Base-by-base conservation (phyloP, 305 asterid genomes). In the Andrographis paniculata region DNA sequence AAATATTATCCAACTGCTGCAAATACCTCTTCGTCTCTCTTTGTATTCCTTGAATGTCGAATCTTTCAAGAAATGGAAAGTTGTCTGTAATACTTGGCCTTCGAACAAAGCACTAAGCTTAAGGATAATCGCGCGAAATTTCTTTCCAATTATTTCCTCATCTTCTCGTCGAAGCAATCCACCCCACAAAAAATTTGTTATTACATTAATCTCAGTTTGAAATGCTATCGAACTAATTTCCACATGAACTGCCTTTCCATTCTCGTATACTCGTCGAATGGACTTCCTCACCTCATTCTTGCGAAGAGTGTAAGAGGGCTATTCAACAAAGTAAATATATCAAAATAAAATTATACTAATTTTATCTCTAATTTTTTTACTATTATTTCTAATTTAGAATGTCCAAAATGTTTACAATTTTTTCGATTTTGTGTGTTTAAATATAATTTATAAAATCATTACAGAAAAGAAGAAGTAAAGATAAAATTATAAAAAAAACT, bases 31-130 rank as follows among this genome's bases (percentile, higher is more conserved):
- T 43, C 59, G 60, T 53, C 28, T 65, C 47, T 45, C 44, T 49
- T 48, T 18, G 55, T 1, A 62, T 35, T 6, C 82, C 71, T 50
- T 75, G 79, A 15, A 75, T 14, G 28, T 75, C 79, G 20, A 71
- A 60, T 56, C 55, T 40, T 1, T 71, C 58, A 17, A 75, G 46
- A 10, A 50, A 22, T 0, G 77, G 77, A 49, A 71, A 72, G 47
- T 65, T 62, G 67, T 76, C 79, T 0, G 77, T 68, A 12, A 68
- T 15, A 42, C 72, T 76, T 2, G 75, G 74, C 57, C 49, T 61
- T 4, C 62, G 6, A 72, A 0, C 6, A 52, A 3, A 10, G 24
- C 64, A 0, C 50, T 0, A 0, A 61, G 3, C 13, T 9, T 33
- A 2, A 23, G 20, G 19, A 61, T 33, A 56, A 42, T 30, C 9